Base-by-base conservation (phyloP, 495 filamentous ascomycete species). In the Neurospora cerealis region DNA sequence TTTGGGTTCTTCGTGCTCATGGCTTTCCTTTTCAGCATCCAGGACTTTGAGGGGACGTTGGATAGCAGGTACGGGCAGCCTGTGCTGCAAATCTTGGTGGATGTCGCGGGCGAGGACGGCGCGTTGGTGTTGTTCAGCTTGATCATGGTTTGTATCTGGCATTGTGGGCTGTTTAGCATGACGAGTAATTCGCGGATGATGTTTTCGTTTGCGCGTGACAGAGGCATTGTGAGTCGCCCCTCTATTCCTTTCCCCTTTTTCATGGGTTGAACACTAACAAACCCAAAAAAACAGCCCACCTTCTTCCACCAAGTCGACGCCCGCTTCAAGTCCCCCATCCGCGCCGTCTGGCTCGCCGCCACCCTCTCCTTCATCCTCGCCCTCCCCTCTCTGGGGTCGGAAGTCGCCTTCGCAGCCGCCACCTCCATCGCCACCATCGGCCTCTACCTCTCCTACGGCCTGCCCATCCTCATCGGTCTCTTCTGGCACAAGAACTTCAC, bases 391-490 rank as follows among this genome's bases (percentile, higher is more conserved):
- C 85, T 92, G 0, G 90, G 90, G 15, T 87, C 85, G 8, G 79
- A 80, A 0, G 89, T 91, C 17, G 90, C 88, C 34, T 93, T 88
- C 78, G 81, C 83, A 21, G 90, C 88, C 24, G 90, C 86, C 41
- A 92, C 89, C 6, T 88, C 83, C 28, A 89, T 91, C 72, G 89
- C 88, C 21, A 92, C 91, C n/a, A 92, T 92, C 69, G 88, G 90
- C 0, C 80, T 93, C 6, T 91, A 91, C 44, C 85, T 91, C 39
- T 87, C 85, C 71, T 93, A 92, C 78, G 89, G 89, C 2, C 79
- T 90, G 21, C 91, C 89, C 0, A 91, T 92, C 74, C 80, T 92
- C 48, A 88, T 88, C 73, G 86, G 84, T 0, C 69, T 88, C 21
- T 79, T 89, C 70, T 89, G 84, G 78, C 79, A 79, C 69, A 24